Percentiles rank a stretch among this genome's conserved stretches.
These are phyloP conservation scores for Nemania diffusa DNA, from an alignment of 2,329 filamentous ascomycete species.

Conservation along the genomic window DNA sequence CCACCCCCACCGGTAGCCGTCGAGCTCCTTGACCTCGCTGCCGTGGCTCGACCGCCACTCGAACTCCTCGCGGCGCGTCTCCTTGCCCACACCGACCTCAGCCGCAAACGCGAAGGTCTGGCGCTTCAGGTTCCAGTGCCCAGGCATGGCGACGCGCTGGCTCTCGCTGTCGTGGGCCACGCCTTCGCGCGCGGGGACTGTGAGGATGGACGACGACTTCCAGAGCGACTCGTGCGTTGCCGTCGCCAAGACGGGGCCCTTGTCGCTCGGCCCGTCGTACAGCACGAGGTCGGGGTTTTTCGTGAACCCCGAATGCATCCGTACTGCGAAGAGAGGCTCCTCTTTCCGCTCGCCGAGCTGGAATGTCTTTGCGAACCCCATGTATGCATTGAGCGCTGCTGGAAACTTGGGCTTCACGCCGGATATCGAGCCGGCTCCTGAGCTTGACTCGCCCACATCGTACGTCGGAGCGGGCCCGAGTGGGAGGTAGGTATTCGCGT, in stretches of 20 bases:
- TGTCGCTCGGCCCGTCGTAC: conserved; percentile 49
- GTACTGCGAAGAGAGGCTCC: conserved; percentile 49
- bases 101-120: conserved; percentile 51
- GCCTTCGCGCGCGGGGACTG: conserved; percentile 42
- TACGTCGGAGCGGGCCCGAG: conserved; percentile 25
- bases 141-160: conserved; percentile 26
- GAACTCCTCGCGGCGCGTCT: conserved; percentile 50
- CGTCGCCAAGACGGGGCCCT: conserved; percentile 47
- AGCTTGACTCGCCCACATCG: conserved; percentile 9
- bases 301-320: conserved; percentile 42
- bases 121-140: conserved; percentile 19
- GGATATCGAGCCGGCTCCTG: not conserved
- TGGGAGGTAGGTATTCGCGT: not conserved
- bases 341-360: conserved; percentile 48
- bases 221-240: conserved; percentile 29
- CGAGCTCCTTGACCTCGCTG: conserved; percentile 50
- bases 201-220: conserved; percentile 29
- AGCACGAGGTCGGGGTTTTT: conserved; percentile 48
- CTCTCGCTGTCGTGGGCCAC: conserved; percentile 26
- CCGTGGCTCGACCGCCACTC: conserved; percentile 56
- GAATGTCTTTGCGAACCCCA: conserved; percentile 24
- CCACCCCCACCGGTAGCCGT: conserved; percentile 51
- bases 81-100: conserved; percentile 39
- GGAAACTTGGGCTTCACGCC: conserved; percentile 21
- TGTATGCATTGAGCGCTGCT: conserved; percentile 30